These are phyloP conservation scores for Dentipellis fragilis DNA, from an alignment of 768 basidiomycete genomes.

Conservation along the genomic window DNA sequence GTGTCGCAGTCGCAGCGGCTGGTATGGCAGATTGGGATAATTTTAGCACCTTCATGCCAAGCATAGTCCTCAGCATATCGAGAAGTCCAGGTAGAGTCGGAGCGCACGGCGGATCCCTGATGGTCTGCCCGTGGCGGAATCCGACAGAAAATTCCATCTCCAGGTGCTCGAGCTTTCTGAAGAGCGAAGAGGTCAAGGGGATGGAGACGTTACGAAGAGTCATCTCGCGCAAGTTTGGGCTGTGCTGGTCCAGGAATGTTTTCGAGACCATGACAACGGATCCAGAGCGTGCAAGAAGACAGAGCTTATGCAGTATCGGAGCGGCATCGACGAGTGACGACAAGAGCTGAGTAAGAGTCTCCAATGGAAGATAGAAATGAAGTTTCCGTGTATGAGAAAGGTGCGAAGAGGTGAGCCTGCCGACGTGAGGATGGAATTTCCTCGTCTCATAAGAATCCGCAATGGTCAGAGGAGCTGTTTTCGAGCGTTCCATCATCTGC, in stretches of 20 bases:
- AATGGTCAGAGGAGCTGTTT: background rate
- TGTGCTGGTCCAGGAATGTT: background rate
- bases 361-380: background rate
- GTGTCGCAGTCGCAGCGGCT: too few relatives aligned
- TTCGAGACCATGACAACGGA: background rate
- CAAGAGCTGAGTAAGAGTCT: background rate
- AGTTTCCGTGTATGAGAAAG: background rate
- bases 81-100: too few relatives aligned
- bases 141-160: too few relatives aligned
- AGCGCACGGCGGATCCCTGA: too few relatives aligned
- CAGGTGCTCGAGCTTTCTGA: background rate
- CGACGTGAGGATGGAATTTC: background rate
- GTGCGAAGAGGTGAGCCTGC: background rate
- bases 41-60: too few relatives aligned
- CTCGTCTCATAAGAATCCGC: background rate
- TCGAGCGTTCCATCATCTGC: background rate
- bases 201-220: background rate
- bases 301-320: background rate
- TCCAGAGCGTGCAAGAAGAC: background rate
- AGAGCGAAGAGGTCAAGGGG: background rate
- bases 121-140: too few relatives aligned
- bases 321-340: background rate
- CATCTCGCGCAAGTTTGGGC: background rate
- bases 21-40: too few relatives aligned
- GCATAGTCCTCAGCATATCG: too few relatives aligned